These are phyloP conservation scores for Ogataea paradorogensis DNA, from an alignment of 805 yeast genomes.

Conservation along the genomic window DNA sequence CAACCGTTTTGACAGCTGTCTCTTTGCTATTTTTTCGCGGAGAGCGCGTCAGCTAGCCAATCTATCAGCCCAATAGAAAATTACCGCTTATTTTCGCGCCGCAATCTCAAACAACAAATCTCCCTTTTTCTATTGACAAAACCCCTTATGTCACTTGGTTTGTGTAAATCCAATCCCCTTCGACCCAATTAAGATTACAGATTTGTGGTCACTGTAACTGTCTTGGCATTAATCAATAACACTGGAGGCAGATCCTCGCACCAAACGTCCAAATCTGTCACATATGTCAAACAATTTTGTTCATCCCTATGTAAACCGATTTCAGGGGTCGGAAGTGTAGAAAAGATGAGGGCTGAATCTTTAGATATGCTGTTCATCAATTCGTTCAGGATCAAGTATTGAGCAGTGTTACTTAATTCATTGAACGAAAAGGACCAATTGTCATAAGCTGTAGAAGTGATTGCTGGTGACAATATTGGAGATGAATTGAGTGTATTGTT, in stretches of 20 bases:
- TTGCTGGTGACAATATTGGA: slow-evolving; percentile 3
- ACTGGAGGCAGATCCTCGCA: slow-evolving; percentile 79
- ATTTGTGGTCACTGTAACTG: slow-evolving; percentile 95
- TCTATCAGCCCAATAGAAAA: not conserved
- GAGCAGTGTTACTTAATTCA: slow-evolving; percentile 89
- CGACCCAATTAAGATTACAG: slow-evolving; percentile 37
- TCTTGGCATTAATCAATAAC: slow-evolving; percentile 80
- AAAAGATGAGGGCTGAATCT: slow-evolving; percentile 69
- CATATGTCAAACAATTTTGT: slow-evolving; percentile 68
- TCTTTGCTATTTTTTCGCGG: not conserved
- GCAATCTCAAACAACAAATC: too few species aligned
- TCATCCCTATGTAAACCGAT: slow-evolving; percentile 75
- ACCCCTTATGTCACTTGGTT: not conserved
- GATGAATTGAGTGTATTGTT: not conserved
- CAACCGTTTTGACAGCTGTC: not conserved
- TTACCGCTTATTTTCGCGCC: not conserved
- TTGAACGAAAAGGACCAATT: slow-evolving; percentile 52
- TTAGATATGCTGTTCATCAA: slow-evolving; percentile 67
- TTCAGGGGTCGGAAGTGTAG: slow-evolving; percentile 87
- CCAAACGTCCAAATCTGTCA: slow-evolving; percentile 76
- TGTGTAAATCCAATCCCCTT: not conserved
- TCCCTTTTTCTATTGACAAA: not conserved
- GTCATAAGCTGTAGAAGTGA: slow-evolving; percentile 20
- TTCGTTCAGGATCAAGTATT: slow-evolving; percentile 84
- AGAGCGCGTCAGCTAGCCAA: not conserved